These are phyloP conservation scores for Astrothelium subdiscretum DNA, from an alignment of 495 filamentous ascomycete genomes.

Conservation along the genomic window DNA sequence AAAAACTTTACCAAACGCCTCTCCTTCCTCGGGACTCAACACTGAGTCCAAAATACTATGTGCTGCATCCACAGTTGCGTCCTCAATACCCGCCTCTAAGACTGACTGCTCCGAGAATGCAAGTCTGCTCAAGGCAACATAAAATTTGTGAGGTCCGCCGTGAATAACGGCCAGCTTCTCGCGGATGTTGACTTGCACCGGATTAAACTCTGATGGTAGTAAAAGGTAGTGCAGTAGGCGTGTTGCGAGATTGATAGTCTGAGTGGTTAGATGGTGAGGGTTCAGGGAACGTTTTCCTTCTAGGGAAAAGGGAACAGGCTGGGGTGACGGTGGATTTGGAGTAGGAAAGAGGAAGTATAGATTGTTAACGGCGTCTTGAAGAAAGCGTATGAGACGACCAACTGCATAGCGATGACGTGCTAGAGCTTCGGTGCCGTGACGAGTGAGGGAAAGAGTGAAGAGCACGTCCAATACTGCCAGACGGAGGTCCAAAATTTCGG, in stretches of 20 bases:
- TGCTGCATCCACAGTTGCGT: constrained; percentile 55
- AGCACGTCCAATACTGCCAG: constrained; percentile 47
- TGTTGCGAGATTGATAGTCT: constrained; percentile 48
- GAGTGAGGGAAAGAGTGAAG: constrained; percentile 34
- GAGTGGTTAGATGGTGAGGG: constrained; percentile 21
- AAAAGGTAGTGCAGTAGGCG: constrained; percentile 50
- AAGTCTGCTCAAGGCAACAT: constrained; percentile 52
- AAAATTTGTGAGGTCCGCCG: constrained; percentile 53
- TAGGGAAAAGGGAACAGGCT: neutral
- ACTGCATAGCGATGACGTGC: constrained; percentile 43
- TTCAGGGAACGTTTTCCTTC: neutral
- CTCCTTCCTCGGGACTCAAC: constrained; percentile 59
- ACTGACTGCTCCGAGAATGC: constrained; percentile 54
- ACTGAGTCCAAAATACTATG: constrained; percentile 52
- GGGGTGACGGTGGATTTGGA: constrained; percentile 6
- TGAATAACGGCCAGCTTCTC: constrained; percentile 44
- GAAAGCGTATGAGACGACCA: constrained; percentile 47
- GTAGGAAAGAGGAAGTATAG: constrained; percentile 39
- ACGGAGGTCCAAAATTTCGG: constrained; percentile 45
- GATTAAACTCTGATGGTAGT: constrained; percentile 27
- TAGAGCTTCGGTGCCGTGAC: constrained; percentile 42
- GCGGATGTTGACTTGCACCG: constrained; percentile 36
- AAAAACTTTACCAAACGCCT: constrained; percentile 49
- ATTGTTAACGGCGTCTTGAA: constrained; percentile 51
- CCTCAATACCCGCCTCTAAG: constrained; percentile 53